These are phyloP conservation scores for Wickerhamiella parazyma DNA, from an alignment of 805 yeast genomes.

Conservation along the genomic window DNA sequence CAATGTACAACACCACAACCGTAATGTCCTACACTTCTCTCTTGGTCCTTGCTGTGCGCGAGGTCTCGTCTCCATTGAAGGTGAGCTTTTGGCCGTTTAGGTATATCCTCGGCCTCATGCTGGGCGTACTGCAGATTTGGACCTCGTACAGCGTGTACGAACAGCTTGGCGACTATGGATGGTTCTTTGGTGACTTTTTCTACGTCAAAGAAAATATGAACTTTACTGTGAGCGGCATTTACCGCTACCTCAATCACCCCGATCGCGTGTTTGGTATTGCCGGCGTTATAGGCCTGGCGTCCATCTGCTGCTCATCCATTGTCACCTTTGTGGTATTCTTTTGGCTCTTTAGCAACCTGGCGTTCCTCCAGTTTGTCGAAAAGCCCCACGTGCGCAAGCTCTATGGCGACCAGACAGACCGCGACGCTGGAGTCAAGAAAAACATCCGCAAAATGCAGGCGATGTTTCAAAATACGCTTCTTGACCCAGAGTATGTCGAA, in stretches of 20 bases:
- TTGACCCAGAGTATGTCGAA: conserved; percentile 29
- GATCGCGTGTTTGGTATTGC: conserved; percentile 67
- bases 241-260: conserved; percentile 70
- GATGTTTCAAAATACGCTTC: conserved; percentile 21
- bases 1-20: conserved; percentile 39
- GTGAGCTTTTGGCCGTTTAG: conserved; percentile 33
- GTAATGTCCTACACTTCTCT: conserved; percentile 47
- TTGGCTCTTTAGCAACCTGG: conserved; percentile 54
- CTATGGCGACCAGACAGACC: conserved; percentile 44
- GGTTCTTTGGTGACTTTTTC: conserved; percentile 83
- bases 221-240: conserved; percentile 66
- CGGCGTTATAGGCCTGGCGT: conserved; percentile 61
- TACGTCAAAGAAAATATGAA: conserved; percentile 36
- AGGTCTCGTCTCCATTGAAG: conserved; percentile 19
- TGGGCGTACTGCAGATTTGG: conserved; percentile 51
- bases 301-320: conserved; percentile 39
- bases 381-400: conserved; percentile 63
- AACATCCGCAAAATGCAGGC: conserved; percentile 21
- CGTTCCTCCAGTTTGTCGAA: conserved; percentile 61
- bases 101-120: conserved; percentile 42
- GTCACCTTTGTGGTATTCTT: conserved; percentile 41
- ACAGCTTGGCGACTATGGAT: conserved; percentile 71
- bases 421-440: conserved; percentile 35
- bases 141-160: conserved; percentile 54
- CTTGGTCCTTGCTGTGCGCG: conserved; percentile 24